Evolutionary conservation across 352 stramenopile species (phyloP).

Genomic region (Vaucheria bursata): DNA sequence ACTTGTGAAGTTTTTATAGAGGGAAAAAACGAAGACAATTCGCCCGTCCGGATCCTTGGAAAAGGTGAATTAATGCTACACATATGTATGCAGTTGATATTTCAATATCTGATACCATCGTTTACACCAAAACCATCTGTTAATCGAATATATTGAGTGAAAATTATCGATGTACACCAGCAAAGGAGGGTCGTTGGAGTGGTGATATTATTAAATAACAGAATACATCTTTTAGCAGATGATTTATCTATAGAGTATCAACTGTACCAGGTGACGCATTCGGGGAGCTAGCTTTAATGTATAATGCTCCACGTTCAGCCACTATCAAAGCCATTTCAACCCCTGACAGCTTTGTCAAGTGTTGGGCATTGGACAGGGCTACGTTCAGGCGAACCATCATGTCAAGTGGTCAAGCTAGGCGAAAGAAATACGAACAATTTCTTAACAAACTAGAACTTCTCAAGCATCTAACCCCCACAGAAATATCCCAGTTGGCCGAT

Average conservation of each 20-base stretch:
- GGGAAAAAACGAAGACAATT: constrained; percentile 45
- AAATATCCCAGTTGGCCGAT: constrained; percentile 41
- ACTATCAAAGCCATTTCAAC: constrained; percentile 58
- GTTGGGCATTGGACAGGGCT: constrained; percentile 37
- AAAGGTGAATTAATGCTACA: too few species aligned
- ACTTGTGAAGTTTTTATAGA: constrained; percentile 42
- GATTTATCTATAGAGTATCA: too few species aligned
- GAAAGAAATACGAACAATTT: constrained; percentile 36
- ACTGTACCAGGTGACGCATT: constrained; percentile 61
- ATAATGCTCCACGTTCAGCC: constrained; percentile 84
- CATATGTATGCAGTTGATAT: too few species aligned
- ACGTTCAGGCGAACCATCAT: constrained; percentile 45
- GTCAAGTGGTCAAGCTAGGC: constrained; percentile 24
- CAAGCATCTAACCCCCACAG: constrained; percentile 27
- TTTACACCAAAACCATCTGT: too few species aligned
- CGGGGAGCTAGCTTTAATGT: constrained; percentile 89
- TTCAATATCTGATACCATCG: too few species aligned
- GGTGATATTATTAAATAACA: too few species aligned
- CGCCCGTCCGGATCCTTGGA: constrained; percentile 35
- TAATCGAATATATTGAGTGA: too few species aligned
- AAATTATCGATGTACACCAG: too few species aligned
- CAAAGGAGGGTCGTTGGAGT: too few species aligned
- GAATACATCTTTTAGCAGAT: too few species aligned
- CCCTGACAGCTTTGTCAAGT: too few species aligned
- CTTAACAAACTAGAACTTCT: constrained; percentile 21